A percentile compares a stretch with the other conserved stretches of the same genome.
Conservation (phyloP, 1,284 basidiomycete genomes). For the Thecaphora thlaspeos region DNA sequence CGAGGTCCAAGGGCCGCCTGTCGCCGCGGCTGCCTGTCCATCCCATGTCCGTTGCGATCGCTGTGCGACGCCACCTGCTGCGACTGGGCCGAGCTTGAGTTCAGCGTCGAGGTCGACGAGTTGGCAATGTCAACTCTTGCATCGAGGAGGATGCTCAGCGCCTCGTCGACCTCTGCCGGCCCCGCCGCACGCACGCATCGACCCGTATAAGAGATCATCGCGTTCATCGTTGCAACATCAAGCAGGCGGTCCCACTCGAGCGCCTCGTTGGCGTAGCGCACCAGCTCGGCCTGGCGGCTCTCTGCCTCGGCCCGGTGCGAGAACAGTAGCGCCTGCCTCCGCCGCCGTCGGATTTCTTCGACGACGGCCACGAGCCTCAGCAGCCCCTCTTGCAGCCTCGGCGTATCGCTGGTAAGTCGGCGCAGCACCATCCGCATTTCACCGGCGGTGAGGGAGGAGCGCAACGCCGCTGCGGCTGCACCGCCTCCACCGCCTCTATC, state of each 20-base stretch:
- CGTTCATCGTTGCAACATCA: not conserved
- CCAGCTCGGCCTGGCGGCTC: too few species aligned
- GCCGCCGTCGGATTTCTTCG: not conserved
- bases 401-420: not conserved
- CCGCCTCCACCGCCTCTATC: too few species aligned
- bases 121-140: not conserved
- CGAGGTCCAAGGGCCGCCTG: constrained; percentile 1
- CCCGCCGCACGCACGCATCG: not conserved
- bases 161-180: constrained; percentile 1
- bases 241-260: not conserved
- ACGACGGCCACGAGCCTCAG: not conserved
- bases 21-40: not conserved
- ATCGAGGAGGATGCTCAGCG: not conserved
- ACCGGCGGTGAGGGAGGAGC: not conserved
- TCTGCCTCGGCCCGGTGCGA: too few species aligned
- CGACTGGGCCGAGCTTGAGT: too few species aligned
- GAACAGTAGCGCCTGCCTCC: not conserved
- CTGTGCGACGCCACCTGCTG: too few species aligned
- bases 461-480: not conserved
- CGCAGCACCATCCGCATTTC: not conserved
- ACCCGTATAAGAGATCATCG: not conserved
- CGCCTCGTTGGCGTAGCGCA: not conserved
- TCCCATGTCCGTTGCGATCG: too few species aligned
- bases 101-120: not conserved
- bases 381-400: not conserved